Conservation (phyloP, 495 filamentous ascomycete genomes). For the Alectoria sarmentosa region DNA sequence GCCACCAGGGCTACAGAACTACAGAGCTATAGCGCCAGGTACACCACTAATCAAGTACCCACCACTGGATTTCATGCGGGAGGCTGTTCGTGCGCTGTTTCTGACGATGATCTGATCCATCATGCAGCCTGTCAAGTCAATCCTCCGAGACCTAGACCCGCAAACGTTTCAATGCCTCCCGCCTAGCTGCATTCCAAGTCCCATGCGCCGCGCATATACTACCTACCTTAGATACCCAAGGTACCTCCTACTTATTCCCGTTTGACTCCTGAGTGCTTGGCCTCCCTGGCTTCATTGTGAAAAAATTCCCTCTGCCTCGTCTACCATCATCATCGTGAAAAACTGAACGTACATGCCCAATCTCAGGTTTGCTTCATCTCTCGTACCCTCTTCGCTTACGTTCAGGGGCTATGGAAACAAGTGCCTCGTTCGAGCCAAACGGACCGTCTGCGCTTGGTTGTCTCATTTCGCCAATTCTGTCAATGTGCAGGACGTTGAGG, state of each 20-base stretch:
- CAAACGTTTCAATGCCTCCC: not conserved
- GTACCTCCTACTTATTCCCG: too few relatives aligned
- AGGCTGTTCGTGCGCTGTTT: conserved; percentile 3
- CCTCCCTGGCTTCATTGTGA: too few relatives aligned
- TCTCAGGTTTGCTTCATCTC: not conserved
- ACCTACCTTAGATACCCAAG: too few relatives aligned
- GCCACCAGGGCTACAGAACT: too few relatives aligned
- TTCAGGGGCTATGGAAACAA: not conserved
- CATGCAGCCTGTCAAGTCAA: conserved; percentile 4
- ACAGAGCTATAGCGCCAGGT: too few relatives aligned
- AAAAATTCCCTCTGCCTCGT: not conserved
- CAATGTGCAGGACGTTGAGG: conserved; percentile 3
- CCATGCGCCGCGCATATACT: not conserved
- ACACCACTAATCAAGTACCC: too few relatives aligned
- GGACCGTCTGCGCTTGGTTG: not conserved
- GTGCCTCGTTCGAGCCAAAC: not conserved
- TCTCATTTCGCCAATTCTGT: not conserved
- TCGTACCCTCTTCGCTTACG: not conserved
- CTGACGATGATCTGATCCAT: not conserved
- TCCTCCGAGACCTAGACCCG: conserved; percentile 9
- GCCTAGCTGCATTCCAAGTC: not conserved
- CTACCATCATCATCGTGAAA: not conserved
- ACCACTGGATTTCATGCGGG: too few relatives aligned
- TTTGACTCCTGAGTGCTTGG: not conserved
- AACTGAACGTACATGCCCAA: not conserved